phyloP scores from a whole-genome alignment of 2,329 filamentous ascomycete genomes.

The Claviceps maximensis region DNA sequence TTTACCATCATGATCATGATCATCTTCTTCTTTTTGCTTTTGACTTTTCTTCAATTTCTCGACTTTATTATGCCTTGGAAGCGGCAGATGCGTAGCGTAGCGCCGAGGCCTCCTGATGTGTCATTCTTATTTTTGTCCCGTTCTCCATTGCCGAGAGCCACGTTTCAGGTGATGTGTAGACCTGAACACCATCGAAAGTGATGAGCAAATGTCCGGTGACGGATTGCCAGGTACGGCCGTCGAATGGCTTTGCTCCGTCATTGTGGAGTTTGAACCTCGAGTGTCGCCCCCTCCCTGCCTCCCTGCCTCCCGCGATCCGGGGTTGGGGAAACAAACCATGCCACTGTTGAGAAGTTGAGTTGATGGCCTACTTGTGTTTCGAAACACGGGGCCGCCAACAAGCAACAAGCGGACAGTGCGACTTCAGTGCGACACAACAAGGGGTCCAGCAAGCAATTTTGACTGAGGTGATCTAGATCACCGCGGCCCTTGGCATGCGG shows the following conservation, averaged over 20 bases:
- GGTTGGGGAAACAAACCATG: neutral
- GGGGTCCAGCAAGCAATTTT: neutral
- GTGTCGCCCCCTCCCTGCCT: neutral
- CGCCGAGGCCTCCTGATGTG: neutral
- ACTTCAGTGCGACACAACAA: neutral
- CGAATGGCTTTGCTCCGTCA: no score
- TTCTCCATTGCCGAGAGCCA: neutral
- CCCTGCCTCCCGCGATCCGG: neutral
- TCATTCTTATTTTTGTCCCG: neutral
- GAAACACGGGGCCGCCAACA: neutral
- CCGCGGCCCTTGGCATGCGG: neutral
- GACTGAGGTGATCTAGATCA: neutral
- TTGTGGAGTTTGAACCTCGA: no score
- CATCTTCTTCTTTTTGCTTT: neutral
- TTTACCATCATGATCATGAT: no score
- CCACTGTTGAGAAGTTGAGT: neutral
- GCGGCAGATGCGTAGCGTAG: neutral
- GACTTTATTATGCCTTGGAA: neutral
- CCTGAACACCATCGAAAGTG: neutral
- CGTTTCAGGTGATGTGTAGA: neutral
- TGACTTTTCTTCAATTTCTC: no score
- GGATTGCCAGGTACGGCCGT: neutral
- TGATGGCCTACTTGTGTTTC: neutral
- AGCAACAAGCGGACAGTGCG: slow-evolving; percentile 1
- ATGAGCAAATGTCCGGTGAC: neutral